Conservation (phyloP, 1,139 yeast genomes). For the Pneumocystis sp. region DNA sequence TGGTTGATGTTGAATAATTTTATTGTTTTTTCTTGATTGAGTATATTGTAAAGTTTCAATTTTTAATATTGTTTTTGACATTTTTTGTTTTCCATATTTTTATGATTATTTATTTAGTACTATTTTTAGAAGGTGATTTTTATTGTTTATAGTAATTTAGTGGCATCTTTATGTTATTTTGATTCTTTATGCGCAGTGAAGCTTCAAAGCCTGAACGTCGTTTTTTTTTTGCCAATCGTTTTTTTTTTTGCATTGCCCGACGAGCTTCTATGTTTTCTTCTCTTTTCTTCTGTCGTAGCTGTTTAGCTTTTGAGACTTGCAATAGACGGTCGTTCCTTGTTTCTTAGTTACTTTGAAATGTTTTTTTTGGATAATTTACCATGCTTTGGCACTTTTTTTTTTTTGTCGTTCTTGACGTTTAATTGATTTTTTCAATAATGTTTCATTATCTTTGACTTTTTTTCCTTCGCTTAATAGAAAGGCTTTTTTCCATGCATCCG, state of each 20-base stretch:
- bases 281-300: conserved; percentile 67
- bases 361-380: conserved; percentile 35
- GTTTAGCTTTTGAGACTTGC: conserved; percentile 56
- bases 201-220: conserved; percentile 18
- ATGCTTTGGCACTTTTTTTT: conserved; percentile 66
- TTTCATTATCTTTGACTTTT: conserved; percentile 80
- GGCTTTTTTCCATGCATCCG: conserved; percentile 73
- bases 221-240: conserved; percentile 15
- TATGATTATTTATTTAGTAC: background rate
- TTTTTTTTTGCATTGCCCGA: conserved; percentile 54
- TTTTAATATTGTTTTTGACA: too few relatives aligned
- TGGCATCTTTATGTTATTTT: background rate
- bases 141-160: background rate
- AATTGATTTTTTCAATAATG: conserved; percentile 66
- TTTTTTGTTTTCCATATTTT: background rate
- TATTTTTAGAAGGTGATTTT: background rate
- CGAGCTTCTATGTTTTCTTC: conserved; percentile 77
- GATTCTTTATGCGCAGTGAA: background rate
- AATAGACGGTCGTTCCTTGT: conserved; percentile 45
- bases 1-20: too few relatives aligned
- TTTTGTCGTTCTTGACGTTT: conserved; percentile 69
- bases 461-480: conserved; percentile 77
- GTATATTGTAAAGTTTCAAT: too few relatives aligned
- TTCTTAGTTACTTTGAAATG: conserved; percentile 62
- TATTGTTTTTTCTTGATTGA: background rate